phyloP scores from a whole-genome alignment of 176 grass and related monocot genomes.

The Carex parvula region DNA sequence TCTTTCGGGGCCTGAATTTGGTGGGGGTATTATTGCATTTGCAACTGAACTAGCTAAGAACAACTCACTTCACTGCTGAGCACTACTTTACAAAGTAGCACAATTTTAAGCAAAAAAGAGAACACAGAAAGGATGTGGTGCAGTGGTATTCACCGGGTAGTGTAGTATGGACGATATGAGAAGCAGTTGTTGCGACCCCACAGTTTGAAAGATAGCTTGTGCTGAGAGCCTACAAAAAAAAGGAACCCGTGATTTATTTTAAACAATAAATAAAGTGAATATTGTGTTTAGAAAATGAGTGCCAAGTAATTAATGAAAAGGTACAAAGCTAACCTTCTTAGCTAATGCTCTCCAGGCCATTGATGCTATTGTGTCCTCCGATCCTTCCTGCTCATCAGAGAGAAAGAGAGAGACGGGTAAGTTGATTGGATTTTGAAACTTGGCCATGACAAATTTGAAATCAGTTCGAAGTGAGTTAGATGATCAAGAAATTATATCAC shows the following conservation, averaged over 20 bases:
- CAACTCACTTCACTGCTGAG: not conserved
- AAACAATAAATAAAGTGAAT: not conserved
- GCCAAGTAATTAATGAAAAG: not conserved
- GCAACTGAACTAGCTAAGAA: not conserved
- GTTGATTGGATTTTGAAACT: not conserved
- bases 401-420: not conserved
- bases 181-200: not conserved
- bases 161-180: conserved; percentile 2
- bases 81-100: not conserved
- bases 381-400: not conserved
- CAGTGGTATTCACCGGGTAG: not conserved
- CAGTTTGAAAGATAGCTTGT: conserved; percentile 4
- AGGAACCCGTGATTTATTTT: not conserved
- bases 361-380: not conserved
- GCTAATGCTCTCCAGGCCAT: conserved; percentile 19
- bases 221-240: not conserved
- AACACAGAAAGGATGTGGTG: not conserved
- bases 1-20: not conserved
- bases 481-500: not conserved
- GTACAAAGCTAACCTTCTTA: conserved; percentile 20
- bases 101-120: not conserved
- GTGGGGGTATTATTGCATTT: not conserved
- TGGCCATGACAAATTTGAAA: too few species aligned
- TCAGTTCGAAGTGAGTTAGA: not conserved
- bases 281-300: not conserved